Evolutionary conservation across 2,329 filamentous ascomycete species (phyloP), one percentile per base, ranked within the genome.

Genomic region (Sclerotiophoma versabilis): DNA sequence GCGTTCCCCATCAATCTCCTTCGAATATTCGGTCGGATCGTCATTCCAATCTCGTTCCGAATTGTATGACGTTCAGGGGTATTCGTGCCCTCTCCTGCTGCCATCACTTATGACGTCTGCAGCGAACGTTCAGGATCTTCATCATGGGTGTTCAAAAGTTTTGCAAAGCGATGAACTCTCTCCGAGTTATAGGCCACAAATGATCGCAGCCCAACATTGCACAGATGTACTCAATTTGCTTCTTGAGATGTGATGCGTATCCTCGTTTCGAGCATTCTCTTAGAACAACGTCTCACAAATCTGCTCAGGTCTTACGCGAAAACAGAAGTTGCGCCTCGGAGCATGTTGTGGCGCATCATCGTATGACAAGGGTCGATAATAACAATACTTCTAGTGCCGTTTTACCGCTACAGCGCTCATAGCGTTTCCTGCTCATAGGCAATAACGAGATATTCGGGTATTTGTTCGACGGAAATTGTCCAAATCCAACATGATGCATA

Each of bases 31-130:
- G n/a, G n/a, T n/a, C n/a, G n/a, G n/a, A n/a, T n/a, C n/a, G n/a
- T n/a, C n/a, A n/a, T n/a, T n/a, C n/a, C 9, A 19, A 23, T 32
- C 26, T 44, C n/a, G 41, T 12, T 22, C 33, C 15, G 30, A 12
- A n/a, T 36, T 37, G 38, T 11, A 34, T 46, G 49, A 52, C 36
- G 26, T 34, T 46, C 42, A 52, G 42, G 42, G 42, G 42, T 12
- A 39, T 17, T 14, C 6, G 20, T 45, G 49, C 34, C 15, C 19
- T 45, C 26, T 26, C 12, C 17, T 52, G 20, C 42, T 52, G 26
- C 34, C 41, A 17, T 36, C 25, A 11, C 22, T 14, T 9, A 46
- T 46, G 41, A 52, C 49, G 42, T 46, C 33, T 38, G 17, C 14
- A 19, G 26, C 9, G 19, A 39, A 30, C 17, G 8, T 36, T 25